Percentiles rank a stretch among this genome's conserved stretches.
Evolutionary conservation across 768 basidiomycete genomes (phyloP).

Genomic region (Sporobolomyces roseus): DNA sequence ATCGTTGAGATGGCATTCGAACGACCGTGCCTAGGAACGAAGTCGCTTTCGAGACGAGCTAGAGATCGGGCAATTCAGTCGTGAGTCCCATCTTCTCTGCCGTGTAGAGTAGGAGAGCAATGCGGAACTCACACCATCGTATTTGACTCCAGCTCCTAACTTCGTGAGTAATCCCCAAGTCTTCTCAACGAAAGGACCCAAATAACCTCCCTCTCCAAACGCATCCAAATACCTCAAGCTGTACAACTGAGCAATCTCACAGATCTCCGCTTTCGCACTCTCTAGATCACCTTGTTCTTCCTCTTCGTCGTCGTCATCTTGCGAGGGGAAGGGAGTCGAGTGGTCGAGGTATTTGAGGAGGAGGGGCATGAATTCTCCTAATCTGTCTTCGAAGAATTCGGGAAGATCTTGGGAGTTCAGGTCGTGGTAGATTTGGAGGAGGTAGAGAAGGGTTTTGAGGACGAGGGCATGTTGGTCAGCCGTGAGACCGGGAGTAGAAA

Average conservation of each 20-base stretch:
- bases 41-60: constrained; percentile 81
- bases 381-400: constrained; percentile 83
- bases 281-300: constrained; percentile 78
- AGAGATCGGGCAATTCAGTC: no score
- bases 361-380: constrained; percentile 76
- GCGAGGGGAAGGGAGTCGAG: constrained; percentile 61
- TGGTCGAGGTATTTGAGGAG: constrained; percentile 77
- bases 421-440: constrained; percentile 86
- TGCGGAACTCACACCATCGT: constrained; percentile 40
- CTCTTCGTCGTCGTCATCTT: constrained; percentile 59
- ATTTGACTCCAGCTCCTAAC: constrained; percentile 41
- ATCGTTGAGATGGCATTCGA: constrained; percentile 75
- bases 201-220: constrained; percentile 47
- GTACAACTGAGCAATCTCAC: constrained; percentile 82
- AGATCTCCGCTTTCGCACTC: constrained; percentile 78
- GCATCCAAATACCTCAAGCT: constrained; percentile 51
- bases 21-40: constrained; percentile 89
- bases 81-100: no score
- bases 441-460: constrained; percentile 69
- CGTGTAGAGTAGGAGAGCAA: neutral
- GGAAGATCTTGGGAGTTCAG: constrained; percentile 93
- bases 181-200: constrained; percentile 64
- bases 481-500: constrained; percentile 47
- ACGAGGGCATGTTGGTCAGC: constrained; percentile 52
- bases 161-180: constrained; percentile 76